phyloP scores from a whole-genome alignment of 768 basidiomycete species.

The Podaxis carcinomalis region DNA sequence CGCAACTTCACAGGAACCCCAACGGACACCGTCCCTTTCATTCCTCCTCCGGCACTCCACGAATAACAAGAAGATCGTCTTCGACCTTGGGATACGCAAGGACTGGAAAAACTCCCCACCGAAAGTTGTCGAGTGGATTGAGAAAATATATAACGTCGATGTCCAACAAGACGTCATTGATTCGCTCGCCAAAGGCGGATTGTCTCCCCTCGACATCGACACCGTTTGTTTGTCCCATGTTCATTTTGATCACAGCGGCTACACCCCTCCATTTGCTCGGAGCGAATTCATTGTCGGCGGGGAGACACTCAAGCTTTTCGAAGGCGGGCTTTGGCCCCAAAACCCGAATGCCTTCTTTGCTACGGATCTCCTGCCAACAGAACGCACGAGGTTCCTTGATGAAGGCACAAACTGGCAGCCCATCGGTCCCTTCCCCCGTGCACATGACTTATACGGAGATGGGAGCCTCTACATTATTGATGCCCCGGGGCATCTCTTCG shows the following conservation, averaged over 20 bases:
- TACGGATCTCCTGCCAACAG: conserved; percentile 31
- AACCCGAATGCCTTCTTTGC: conserved; percentile 30
- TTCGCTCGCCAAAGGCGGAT: conserved; percentile 46
- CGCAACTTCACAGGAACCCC: conserved; percentile 22
- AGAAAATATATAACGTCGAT: conserved; percentile 18
- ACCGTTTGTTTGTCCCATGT: conserved; percentile 47
- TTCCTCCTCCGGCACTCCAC: conserved; percentile 49
- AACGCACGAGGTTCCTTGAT: conserved; percentile 32
- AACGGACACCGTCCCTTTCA: conserved; percentile 40
- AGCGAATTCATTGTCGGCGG: conserved; percentile 47
- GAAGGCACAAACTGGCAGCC: conserved; percentile 23
- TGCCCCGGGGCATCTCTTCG: conserved; percentile 51
- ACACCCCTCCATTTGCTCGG: conserved; percentile 39
- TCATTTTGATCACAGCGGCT: conserved; percentile 53
- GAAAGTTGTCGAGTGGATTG: conserved; percentile 22
- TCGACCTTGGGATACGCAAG: conserved; percentile 53
- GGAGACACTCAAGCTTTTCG: conserved; percentile 29
- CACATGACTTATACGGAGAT: conserved; percentile 52
- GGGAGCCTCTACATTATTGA: conserved; percentile 57
- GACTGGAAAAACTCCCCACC: conserved; percentile 42
- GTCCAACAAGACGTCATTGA: conserved; percentile 39
- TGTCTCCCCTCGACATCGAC: conserved; percentile 37
- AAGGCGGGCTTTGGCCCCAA: conserved; percentile 34
- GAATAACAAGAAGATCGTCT: conserved; percentile 35
- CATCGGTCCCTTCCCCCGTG: conserved; percentile 47